These are phyloP conservation scores for Eragrostis nindensis DNA, from an alignment of 176 grass and related monocot species.

Conservation along the genomic window DNA sequence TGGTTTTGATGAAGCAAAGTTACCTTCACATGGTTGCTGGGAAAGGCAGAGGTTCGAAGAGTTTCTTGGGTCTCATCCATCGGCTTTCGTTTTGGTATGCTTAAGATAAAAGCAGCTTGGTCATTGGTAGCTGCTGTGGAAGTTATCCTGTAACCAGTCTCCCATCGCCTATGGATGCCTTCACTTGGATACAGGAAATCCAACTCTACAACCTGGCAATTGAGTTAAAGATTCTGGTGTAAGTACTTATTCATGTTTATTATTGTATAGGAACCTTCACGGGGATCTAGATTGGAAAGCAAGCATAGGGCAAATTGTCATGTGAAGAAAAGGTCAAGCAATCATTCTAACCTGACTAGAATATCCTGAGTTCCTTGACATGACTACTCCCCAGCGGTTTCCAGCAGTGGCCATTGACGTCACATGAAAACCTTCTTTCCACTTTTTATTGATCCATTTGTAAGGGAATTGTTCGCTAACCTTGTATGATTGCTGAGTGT, in stretches of 20 bases:
- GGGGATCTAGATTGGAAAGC: neutral
- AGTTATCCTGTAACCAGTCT: conserved; percentile 88
- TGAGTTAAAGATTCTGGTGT: neutral
- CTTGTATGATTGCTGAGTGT: conserved; percentile 94
- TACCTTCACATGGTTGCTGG: conserved; percentile 93
- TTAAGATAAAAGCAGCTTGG: conserved; percentile 91
- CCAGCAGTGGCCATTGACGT: conserved; percentile 96
- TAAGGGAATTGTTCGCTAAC: conserved; percentile 96
- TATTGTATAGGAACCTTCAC: neutral
- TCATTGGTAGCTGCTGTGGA: conserved; percentile 77
- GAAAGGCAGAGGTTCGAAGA: conserved; percentile 86
- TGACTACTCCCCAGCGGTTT: conserved; percentile 90
- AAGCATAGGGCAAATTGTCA: conserved; percentile 9
- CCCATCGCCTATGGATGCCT: conserved; percentile 91
- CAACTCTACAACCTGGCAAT: conserved; percentile 83
- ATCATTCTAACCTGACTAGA: conserved; percentile 67
- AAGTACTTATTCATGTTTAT: neutral
- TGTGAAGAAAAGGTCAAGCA: neutral
- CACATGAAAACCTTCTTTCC: conserved; percentile 99
- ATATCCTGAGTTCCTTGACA: conserved; percentile 93
- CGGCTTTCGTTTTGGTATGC: conserved; percentile 77
- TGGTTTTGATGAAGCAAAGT: neutral
- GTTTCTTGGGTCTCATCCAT: conserved; percentile 95
- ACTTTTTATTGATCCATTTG: conserved; percentile 99
- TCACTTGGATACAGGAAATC: conserved; percentile 98